Percentiles rank a stretch among this genome's conserved stretches.
phyloP scores from a whole-genome alignment of 2,329 filamentous ascomycete genomes.

The Ramichloridium luteum region DNA sequence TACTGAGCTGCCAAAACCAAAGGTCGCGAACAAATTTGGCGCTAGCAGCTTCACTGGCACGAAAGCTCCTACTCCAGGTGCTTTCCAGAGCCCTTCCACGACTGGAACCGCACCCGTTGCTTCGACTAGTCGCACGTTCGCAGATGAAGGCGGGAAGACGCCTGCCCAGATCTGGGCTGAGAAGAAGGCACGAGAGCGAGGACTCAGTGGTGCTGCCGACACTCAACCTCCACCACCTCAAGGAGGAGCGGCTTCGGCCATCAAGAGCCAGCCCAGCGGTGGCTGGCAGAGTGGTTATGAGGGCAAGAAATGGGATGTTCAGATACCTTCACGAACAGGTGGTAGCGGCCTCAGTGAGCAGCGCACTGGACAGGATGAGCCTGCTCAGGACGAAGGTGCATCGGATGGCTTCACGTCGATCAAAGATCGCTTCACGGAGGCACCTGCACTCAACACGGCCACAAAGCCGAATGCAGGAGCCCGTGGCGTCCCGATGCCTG shows the following conservation, averaged over 20 bases:
- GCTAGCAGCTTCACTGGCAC: slow-evolving; percentile 68
- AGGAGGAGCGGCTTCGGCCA: slow-evolving; percentile 33
- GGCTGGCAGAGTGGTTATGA: slow-evolving; percentile 87
- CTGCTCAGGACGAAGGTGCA: slow-evolving; percentile 36
- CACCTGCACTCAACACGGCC: slow-evolving; percentile 52
- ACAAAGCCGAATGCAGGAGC: slow-evolving; percentile 53
- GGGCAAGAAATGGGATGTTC: slow-evolving; percentile 81
- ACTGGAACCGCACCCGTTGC: slow-evolving; percentile 51
- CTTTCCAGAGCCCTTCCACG: slow-evolving; percentile 49
- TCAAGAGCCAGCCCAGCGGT: slow-evolving; percentile 60
- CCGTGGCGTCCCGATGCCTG: slow-evolving; percentile 65
- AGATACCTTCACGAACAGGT: slow-evolving; percentile 61
- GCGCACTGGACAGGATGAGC: slow-evolving; percentile 46
- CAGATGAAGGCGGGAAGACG: slow-evolving; percentile 88
- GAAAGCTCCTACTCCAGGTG: slow-evolving; percentile 70
- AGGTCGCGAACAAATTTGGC: slow-evolving; percentile 81
- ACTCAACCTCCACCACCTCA: slow-evolving; percentile 31
- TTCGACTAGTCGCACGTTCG: slow-evolving; percentile 80
- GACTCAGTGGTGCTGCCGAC: slow-evolving; percentile 40
- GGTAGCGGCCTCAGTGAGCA: slow-evolving; percentile 49
- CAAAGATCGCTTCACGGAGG: slow-evolving; percentile 66
- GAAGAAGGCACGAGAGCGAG: slow-evolving; percentile 76
- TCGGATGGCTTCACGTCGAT: slow-evolving; percentile 59
- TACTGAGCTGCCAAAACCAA: slow-evolving; percentile 83
- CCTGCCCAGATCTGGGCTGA: slow-evolving; percentile 96